Conservation (phyloP, 805 yeast genomes). For the Pachysolen tannophilus region DNA sequence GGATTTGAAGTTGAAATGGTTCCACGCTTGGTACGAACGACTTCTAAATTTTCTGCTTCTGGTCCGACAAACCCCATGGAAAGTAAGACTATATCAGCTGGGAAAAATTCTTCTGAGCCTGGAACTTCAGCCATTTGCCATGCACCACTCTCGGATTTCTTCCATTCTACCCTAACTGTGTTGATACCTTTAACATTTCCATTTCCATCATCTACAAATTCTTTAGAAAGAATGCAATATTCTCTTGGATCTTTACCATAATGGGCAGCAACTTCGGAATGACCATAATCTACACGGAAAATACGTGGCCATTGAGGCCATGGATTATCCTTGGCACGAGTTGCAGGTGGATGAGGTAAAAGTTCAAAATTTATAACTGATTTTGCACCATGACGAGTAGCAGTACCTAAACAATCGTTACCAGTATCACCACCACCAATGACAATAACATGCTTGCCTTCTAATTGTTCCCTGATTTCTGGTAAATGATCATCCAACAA, state of each 20-base stretch:
- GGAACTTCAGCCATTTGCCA: conserved; percentile 99
- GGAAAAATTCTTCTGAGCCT: conserved; percentile 87
- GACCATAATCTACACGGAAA: conserved; percentile 97
- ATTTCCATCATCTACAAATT: conserved; percentile 88
- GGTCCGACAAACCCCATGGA: conserved; percentile 99
- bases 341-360: conserved; percentile 83
- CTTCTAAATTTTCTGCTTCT: conserved; percentile 72
- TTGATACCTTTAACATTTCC: conserved; percentile 94
- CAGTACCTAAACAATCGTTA: conserved; percentile 96
- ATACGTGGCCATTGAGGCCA: conserved; percentile 99
- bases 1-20: conserved; percentile 62
- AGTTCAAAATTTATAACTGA: conserved; percentile 91
- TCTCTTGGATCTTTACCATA: conserved; percentile 98
- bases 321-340: conserved; percentile 90
- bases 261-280: conserved; percentile 87
- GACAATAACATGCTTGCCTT: conserved; percentile 87
- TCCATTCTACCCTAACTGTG: conserved; percentile 98
- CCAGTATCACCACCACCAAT: conserved; percentile 99
- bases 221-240: conserved; percentile 90
- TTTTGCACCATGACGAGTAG: conserved; percentile 95
- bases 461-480: conserved; percentile 59
- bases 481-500: conserved; percentile 75
- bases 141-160: conserved; percentile 87
- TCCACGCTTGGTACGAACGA: conserved; percentile 73
- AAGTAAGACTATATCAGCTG: conserved; percentile 87